Base-by-base conservation (phyloP, 257 asterid species). In the Mentha longifolia region DNA sequence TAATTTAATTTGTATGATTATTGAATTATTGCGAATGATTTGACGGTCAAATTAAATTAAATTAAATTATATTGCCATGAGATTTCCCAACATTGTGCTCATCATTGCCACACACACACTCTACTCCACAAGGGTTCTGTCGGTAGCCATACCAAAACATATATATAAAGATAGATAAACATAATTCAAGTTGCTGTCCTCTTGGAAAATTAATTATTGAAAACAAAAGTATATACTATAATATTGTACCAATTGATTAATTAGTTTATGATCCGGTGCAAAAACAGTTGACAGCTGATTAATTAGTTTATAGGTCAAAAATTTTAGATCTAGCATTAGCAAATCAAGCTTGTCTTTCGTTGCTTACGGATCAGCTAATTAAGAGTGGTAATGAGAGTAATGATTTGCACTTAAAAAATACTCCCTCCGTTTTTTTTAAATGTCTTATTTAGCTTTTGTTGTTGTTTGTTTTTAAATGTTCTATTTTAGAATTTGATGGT, bases 61-160 rank as follows among this genome's bases (percentile, higher is more conserved):
- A 35, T 35, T 5, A 35, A 35, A 35, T 35, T 35, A 35, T 5
- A 35, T 35, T 7, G 39, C 8, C 39, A 35, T 3, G 20, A 19
- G 16, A 75, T 75, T 16, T 6, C 45, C 71, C 45, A 11, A 68
- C 79, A 75, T n/a, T 8, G 17, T 61, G 30, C n/a, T 35, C 33
- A 54, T 54, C 35, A 54, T 22, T 52, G 59, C 56, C 56, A 22
- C 12, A 51, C 11, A 51, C 58, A 9, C 30, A 51, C 39, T 6
- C 11, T 50, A 50, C 12, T 19, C 57, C 13, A 51, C 13, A 51
- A 17, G 58, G 58, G 3, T 9, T 51, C 12, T 51, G 58, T 51
- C 58, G 58, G 30, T 51, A 51, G 58, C 58, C 30, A 9, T 51
- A 51, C 28, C 30, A 51, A 20, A 52, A 22, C 2, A 22, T 22